Percentiles rank a stretch among this genome's conserved stretches.
Evolutionary conservation across 208 protist species (phyloP).

Genomic region (Crithidia bombi): DNA sequence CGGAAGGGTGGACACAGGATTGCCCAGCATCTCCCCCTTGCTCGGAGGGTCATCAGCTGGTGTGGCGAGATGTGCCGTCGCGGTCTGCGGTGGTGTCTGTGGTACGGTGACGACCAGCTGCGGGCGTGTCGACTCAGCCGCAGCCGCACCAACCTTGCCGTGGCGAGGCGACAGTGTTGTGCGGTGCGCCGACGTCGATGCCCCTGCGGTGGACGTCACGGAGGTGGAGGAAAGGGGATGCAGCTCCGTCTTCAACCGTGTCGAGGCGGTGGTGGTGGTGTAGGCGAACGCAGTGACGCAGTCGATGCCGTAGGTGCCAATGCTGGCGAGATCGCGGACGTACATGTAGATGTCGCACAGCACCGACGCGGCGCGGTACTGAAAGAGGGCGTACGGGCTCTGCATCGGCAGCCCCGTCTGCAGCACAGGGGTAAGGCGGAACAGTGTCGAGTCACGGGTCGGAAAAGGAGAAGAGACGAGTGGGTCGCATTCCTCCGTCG

Average conservation of each 20-base stretch:
- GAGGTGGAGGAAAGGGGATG: not conserved
- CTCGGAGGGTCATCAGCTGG: not conserved
- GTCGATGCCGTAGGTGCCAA: constrained; percentile 71
- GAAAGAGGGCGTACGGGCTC: constrained; percentile 70
- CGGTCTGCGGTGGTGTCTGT: not conserved
- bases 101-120: not conserved
- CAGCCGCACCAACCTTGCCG: too few species aligned
- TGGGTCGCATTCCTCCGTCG: not conserved
- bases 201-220: not conserved
- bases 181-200: not conserved
- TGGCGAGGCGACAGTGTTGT: not conserved
- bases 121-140: not conserved
- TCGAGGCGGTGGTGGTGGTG: not conserved
- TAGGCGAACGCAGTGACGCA: constrained; percentile 40
- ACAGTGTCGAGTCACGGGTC: constrained; percentile 69
- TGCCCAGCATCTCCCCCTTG: not conserved
- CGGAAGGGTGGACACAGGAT: too few species aligned
- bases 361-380: constrained; percentile 45
- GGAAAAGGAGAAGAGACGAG: constrained; percentile 58
- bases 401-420: constrained; percentile 50
- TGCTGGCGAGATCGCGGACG: constrained; percentile 68
- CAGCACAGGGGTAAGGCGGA: constrained; percentile 72
- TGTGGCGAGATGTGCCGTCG: not conserved
- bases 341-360: constrained; percentile 68
- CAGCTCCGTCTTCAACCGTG: too few species aligned